Evolutionary conservation across 179 eudicot species (phyloP).

Genomic region (Beta macrorhiza): DNA sequence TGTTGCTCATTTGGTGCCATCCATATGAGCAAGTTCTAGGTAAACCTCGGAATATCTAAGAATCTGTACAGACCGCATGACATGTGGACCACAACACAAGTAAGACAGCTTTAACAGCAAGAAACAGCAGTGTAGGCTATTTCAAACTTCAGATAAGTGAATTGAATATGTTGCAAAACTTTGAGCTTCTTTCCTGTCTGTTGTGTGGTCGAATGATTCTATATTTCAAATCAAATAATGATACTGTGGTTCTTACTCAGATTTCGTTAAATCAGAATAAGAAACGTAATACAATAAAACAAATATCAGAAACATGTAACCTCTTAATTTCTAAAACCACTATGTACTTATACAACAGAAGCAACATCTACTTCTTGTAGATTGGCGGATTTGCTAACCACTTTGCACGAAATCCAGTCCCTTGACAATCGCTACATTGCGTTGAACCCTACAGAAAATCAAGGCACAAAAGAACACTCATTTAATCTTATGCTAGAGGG

Average conservation of each 20-base stretch:
- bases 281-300: neutral
- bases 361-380: constrained; percentile 34
- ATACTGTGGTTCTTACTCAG: constrained; percentile 5
- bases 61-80: neutral
- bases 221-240: neutral
- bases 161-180: neutral
- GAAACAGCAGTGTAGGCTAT: neutral
- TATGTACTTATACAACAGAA: constrained; percentile 3
- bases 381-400: constrained; percentile 68
- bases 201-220: neutral
- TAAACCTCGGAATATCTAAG: too few relatives aligned
- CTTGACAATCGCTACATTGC: constrained; percentile 65
- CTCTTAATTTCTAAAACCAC: constrained; percentile 10
- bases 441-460: constrained; percentile 53
- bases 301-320: neutral
- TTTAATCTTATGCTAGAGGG: neutral
- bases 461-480: neutral
- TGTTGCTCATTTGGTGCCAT: too few relatives aligned
- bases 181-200: constrained; percentile 14
- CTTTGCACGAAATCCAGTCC: constrained; percentile 83
- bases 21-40: too few relatives aligned
- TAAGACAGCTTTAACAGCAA: neutral
- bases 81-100: neutral
- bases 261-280: constrained; percentile 4
- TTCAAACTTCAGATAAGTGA: neutral